Base-by-base conservation (phyloP, 2,329 filamentous ascomycete species). In the Coniochaeta ligniaria region DNA sequence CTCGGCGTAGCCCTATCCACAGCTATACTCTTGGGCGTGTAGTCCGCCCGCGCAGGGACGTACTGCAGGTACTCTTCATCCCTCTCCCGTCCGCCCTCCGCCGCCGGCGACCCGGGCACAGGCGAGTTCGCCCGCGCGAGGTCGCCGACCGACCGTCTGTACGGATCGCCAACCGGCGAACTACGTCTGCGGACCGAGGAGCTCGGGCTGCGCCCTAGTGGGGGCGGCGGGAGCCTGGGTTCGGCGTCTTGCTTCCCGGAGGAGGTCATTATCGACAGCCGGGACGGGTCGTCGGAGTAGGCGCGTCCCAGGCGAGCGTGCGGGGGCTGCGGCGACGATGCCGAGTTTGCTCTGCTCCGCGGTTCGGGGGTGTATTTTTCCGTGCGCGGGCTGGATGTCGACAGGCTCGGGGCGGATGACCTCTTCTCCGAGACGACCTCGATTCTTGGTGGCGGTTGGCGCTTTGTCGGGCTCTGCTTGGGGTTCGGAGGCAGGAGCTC, bases 1-100 rank as follows among this genome's bases (percentile, higher is more conserved):
- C 60, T 61, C 45, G 58, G 63, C 4, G 20, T 52, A 43, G 50
- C 60, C 56, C 57, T 62, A 52, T 59, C 57, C 41, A 22, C n/a
- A 33, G 20, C 22, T 7, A 35, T 59, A 12, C 26, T 35, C 26
- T 52, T 52, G 14, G 47, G 47, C 24, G 47, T 31, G 26, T 52
- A 52, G 17, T 52, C 47, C 3, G 47, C 24, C 47, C 47, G 11
- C 22, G 14, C 6, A 2, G 47, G 47, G 3, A 52, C 47, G 9
- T 52, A 52, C 47, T 52, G 47, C 47, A 31, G 47, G 12, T 52
- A 52, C 47, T 52, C 22, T 11, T 28, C 47, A 6, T 31, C 47
- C 47, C 47, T 5, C 47, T 52, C 47, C 8, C 35, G 35, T 36
- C 35, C 35, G 35, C 35, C 35, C 12, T 36, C 35, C 6, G 35